Base-by-base conservation (phyloP, 139 green algal species). In the Chlorella sp. region DNA sequence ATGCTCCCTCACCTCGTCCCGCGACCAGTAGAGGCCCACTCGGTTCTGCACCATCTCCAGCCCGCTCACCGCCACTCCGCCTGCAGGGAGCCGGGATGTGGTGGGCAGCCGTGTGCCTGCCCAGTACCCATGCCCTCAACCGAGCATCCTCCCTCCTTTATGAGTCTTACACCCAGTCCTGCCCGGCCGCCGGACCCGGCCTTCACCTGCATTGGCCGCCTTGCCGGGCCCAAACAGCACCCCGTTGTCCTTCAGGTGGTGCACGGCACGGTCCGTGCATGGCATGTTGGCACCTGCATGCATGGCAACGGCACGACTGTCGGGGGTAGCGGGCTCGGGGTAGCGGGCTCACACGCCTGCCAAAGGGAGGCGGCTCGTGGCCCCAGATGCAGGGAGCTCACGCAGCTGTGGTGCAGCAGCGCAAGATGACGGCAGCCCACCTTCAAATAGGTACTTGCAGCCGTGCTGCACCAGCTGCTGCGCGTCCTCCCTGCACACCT, bases 11-110 rank as follows among this genome's bases (percentile, higher is more conserved):
- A 86, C 81, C 51, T 86, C 81, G 26, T 81, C 54, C 1, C 69
- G 28, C 38, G 38, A n/a, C 81, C 81, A 86, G 6, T 5, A 8
- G 14, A 86, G 5, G 44, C 69, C 69, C 24, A 73, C 32, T 4
- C 91, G 90, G 89, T 98, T 97, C 84, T 98, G 95, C 17, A 90
- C 88, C 76, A 82, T 82, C 38, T 82, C 76, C 56, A 98, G 93
- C 19, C 93, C 94, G 22, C 48, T 89, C 34, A 97, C 93, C 8
- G 94, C 95, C 70, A 98, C 95, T 24, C 94, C 93, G 32, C 91
- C 90, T 54, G 90, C 41, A 54, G 68, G n/a, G n/a, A n/a, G n/a
- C n/a, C n/a, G n/a, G n/a, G n/a, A n/a, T n/a, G n/a, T n/a, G n/a
- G n/a, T n/a, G n/a, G n/a, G n/a, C n/a, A n/a, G n/a, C n/a, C n/a